Base-by-base conservation (phyloP, 495 filamentous ascomycete genomes). In the Aspergillus panamensis region DNA sequence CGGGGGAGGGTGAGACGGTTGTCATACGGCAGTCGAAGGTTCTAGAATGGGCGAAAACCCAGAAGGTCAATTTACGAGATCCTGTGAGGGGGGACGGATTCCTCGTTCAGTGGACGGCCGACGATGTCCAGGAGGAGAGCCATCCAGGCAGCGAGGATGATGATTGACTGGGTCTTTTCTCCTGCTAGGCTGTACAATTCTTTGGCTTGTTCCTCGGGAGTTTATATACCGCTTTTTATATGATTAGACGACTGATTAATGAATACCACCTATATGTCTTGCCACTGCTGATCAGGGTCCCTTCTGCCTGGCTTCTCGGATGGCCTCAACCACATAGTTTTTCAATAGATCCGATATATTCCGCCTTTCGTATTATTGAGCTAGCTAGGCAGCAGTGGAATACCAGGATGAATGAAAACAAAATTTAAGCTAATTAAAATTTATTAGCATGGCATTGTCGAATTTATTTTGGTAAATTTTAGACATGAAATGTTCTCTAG, bases 61-160 rank as follows among this genome's bases (percentile, higher is more conserved):
- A 73, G 47, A 68, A 72, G 50, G 59, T 77, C 29, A 66, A 75
- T 52, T 54, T 80, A 32, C 66, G 67, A n/a, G 77, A 81, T 45
- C 79, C 78, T 8, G 72, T 81, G 4, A 71, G 67, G 55, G 77
- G 75, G 43, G 74, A 79, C 19, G 78, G 77, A 2, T 82, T 82
- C 35, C 51, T 78, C 40, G 71, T 69, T 29, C 66, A 66, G 49
- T 74, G 64, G 65, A 65, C 69, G 21, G 55, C 58, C 14, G 53
- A 51, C 12, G 39, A 48, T 31, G 52, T 48, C 25, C 52, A 53
- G 29, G 58, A 63, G 48, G 51, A 32, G 37, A 54, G 39, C 12
- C 17, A 19, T 54, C 48, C 20, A 44, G 51, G 30, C 40, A 59
- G 49, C 47, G 57, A 63, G 20, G 59, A 66, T 49, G 48, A 48